Evolutionary conservation across 78 protist genomes (phyloP).

Genomic region (Protostelium mycophagum): DNA sequence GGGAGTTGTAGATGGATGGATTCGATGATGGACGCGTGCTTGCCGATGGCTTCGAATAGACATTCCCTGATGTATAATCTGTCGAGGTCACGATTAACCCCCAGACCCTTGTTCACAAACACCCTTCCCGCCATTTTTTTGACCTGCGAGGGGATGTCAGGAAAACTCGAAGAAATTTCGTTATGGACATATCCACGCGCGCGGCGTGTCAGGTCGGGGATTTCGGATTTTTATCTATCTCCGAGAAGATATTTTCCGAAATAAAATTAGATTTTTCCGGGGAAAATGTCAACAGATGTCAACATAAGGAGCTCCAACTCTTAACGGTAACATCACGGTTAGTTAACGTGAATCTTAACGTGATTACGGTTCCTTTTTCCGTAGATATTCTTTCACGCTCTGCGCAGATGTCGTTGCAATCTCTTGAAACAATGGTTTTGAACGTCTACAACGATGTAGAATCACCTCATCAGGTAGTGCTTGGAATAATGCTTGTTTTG

Average conservation of each 20-base stretch:
- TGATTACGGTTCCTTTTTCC: too few species aligned
- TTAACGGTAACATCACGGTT: too few species aligned
- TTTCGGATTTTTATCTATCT: background rate
- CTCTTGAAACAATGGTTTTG: too few species aligned
- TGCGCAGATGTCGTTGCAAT: too few species aligned
- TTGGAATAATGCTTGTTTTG: background rate
- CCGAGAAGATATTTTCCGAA: background rate
- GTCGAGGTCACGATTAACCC: background rate
- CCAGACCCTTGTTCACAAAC: background rate
- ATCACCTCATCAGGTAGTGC: background rate
- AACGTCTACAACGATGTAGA: background rate
- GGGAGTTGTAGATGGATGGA: background rate
- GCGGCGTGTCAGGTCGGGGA: background rate
- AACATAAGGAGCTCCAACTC: too few species aligned
- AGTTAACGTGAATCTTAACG: too few species aligned
- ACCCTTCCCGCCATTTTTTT: background rate
- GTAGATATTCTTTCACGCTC: too few species aligned
- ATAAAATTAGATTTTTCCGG: too few species aligned
- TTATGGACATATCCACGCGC: background rate
- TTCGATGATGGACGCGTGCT: background rate
- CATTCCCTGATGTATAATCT: background rate
- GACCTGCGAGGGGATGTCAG: too few species aligned
- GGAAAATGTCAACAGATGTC: too few species aligned
- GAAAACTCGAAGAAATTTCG: too few species aligned
- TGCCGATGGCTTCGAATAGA: background rate